phyloP scores from a whole-genome alignment of 2,329 filamentous ascomycete genomes.

The Neonectria punicea region DNA sequence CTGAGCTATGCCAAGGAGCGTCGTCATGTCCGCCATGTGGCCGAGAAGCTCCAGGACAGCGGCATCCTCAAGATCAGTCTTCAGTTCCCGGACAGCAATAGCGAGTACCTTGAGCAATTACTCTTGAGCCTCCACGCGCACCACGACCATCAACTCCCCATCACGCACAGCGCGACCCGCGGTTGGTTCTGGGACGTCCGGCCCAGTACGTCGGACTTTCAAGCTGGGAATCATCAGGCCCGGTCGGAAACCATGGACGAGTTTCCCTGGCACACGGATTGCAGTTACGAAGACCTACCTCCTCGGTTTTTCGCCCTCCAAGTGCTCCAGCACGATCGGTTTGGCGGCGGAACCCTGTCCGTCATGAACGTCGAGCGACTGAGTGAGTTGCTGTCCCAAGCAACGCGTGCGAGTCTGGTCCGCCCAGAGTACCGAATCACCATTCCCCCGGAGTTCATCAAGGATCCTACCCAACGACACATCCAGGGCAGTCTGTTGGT shows the following conservation, averaged over 20 bases:
- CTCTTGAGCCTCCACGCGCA: slow-evolving; percentile 47
- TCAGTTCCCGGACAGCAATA: slow-evolving; percentile 46
- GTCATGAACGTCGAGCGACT: slow-evolving; percentile 49
- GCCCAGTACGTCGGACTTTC: slow-evolving; percentile 43
- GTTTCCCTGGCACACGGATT: slow-evolving; percentile 58
- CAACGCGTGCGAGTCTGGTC: slow-evolving; percentile 35
- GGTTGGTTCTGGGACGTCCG: slow-evolving; percentile 59
- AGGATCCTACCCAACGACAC: slow-evolving; percentile 27
- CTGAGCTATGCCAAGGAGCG: slow-evolving; percentile 27
- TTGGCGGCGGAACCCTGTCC: slow-evolving; percentile 54
- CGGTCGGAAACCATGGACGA: slow-evolving; percentile 55
- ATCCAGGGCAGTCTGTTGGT: slow-evolving; percentile 42
- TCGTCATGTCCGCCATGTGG: slow-evolving; percentile 32
- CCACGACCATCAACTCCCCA: slow-evolving; percentile 51
- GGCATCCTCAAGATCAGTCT: slow-evolving; percentile 52
- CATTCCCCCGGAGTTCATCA: slow-evolving; percentile 50
- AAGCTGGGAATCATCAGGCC: slow-evolving; percentile 47
- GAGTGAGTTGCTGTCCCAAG: slow-evolving; percentile 37
- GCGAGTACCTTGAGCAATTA: slow-evolving; percentile 49
- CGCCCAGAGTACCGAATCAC: slow-evolving; percentile 46
- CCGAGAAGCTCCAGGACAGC: slow-evolving; percentile 23
- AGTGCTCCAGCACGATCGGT: slow-evolving; percentile 52
- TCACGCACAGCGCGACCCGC: slow-evolving; percentile 52
- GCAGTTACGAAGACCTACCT: slow-evolving; percentile 52
- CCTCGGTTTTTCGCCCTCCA: slow-evolving; percentile 55